Base-by-base conservation (phyloP, 768 basidiomycete genomes). In the Xerocomellus chrysenteron region DNA sequence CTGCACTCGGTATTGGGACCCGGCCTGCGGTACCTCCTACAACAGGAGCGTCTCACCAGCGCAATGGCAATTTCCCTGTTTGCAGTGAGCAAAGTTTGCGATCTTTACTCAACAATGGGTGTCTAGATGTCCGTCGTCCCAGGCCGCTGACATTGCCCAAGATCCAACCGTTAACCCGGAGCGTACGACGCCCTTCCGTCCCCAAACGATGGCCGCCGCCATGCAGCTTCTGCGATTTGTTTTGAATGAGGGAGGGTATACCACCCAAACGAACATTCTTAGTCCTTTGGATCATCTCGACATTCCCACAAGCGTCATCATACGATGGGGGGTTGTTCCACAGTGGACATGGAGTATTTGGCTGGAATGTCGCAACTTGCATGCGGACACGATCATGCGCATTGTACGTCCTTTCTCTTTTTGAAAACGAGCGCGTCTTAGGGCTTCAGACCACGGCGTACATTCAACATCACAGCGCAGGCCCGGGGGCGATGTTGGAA, bases 321-420 rank as follows among this genome's bases (percentile, higher is more conserved):
- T 87, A n/a, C 72, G 72, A 57, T 89, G 84, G 82, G 81, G 83
- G 32, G 59, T 75, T 12, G 70, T 79, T 12, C 67, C 87, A 3
- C 77, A 80, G 1, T 90, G 88, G 88, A 76, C 75, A 52, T 92
- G 90, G 88, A 70, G 65, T 12, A 68, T 78, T 8, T 90, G 87
- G 85, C 67, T 72, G 46, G 87, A 88, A 61, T 73, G 74, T 55
- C 77, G 82, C 21, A 66, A 73, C 39, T 74, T 78, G 30, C 70
- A 82, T 36, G 72, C 78, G 2, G 85, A 86, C 51, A 72, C 71
- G 30, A 74, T 87, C 45, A 68, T 75, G 5, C 66, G 66, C 46
- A 61, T 86, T 56, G 88, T 87, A 62, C 62, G 79, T 65, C 16
- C 33, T 21, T 37, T 36, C 16, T 35, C 5, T 45, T 11, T 57